Base-by-base conservation (phyloP, 345 rosid species). In the Clarkia xantiana region DNA sequence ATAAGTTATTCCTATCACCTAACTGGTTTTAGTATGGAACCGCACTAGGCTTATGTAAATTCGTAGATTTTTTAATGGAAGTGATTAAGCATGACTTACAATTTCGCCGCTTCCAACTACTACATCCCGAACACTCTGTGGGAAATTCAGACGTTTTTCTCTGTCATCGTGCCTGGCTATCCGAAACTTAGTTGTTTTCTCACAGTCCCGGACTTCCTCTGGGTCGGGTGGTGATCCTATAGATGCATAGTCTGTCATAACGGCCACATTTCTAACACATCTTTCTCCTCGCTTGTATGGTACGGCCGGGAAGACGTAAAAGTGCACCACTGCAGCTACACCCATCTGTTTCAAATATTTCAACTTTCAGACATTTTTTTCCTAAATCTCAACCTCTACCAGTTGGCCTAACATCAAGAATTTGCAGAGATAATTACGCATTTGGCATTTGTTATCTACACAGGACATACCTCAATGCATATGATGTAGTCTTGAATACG, bases 241-340 rank as follows among this genome's bases (percentile, higher is more conserved):
- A 58, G 96, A 78, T 15, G 98, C 98, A 62, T 86, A 91, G 70
- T 91, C 84, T 0, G 87, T 44, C 98, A 91, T 78, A 36, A 91
- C 98, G 15, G 94, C 83, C 34, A 86, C 90, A 72, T 91, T 91
- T 47, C 94, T 94, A n/a, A 86, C 98, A 66, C 98, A 86, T 72
- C 98, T 80, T 66, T 91, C 98, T 51, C 98, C 98, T 18, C 96
- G 95, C 71, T 91, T 86, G 76, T 91, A 91, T 47, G 93, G 84
- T 20, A 71, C 78, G 20, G 96, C 90, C 34, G 98, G 94, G 62
- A 91, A 91, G 54, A 91, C 96, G 51, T 78, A 75, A 16, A 86
- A 89, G 74, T 91, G 98, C 65, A 86, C 96, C 25, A 86, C 68
- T 42, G 98, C 96, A 23, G 98, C 96, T 52, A 86, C 18, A 42